phyloP scores from a whole-genome alignment of 768 basidiomycete species.

The Saitozyma podzolica region DNA sequence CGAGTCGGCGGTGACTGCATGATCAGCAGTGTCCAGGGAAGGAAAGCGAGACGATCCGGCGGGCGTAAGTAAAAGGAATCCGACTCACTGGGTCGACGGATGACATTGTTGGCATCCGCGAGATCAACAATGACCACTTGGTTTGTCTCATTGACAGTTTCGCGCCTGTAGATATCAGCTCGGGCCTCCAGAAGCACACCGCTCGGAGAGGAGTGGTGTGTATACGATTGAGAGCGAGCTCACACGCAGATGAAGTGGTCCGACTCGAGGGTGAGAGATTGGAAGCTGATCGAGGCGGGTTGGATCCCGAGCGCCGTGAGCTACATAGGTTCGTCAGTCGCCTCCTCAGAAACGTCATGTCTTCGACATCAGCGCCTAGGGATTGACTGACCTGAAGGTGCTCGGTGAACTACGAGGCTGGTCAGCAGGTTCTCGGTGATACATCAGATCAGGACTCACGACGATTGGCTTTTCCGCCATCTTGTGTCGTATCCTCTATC shows the following conservation, averaged over 20 bases:
- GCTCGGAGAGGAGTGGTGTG: neutral
- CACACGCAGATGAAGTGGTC: constrained; percentile 94
- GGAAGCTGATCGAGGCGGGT: constrained; percentile 95
- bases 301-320: constrained; percentile 94
- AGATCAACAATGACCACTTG: constrained; percentile 99
- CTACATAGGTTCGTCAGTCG: constrained; percentile 68
- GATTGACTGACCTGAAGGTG: constrained; percentile 52
- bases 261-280: constrained; percentile 92
- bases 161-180: constrained; percentile 57
- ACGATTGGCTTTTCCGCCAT: constrained; percentile 54
- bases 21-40: constrained; percentile 11
- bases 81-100: constrained; percentile 52
- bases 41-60: constrained; percentile 3
- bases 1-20: constrained; percentile 85
- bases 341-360: constrained; percentile 58
- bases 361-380: neutral
- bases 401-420: constrained; percentile 51
- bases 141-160: constrained; percentile 90
- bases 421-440: neutral
- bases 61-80: no score
- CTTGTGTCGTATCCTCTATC: neutral
- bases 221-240: constrained; percentile 6
- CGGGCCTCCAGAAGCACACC: no score
- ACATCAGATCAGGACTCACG: constrained; percentile 23
- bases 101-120: constrained; percentile 91